These are phyloP conservation scores for Coemansia sp. DNA, from an alignment of 192 early-diverging fungal genomes.

Conservation along the genomic window DNA sequence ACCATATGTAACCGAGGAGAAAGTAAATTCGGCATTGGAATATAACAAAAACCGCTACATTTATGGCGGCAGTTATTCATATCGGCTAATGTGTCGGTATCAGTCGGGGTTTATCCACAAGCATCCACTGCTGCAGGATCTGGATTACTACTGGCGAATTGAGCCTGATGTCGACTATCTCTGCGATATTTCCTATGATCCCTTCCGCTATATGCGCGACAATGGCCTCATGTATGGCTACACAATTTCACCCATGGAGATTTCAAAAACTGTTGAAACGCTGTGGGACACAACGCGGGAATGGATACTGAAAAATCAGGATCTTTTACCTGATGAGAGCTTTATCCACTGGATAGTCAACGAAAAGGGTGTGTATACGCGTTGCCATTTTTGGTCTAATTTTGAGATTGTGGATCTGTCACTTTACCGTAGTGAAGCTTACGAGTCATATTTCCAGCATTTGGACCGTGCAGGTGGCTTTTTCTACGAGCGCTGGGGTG, in stretches of 20 bases:
- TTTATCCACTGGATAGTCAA: slow-evolving; percentile 52
- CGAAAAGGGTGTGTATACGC: slow-evolving; percentile 52
- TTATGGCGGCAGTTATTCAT: slow-evolving; percentile 36
- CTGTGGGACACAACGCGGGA: slow-evolving; percentile 43
- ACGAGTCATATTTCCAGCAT: slow-evolving; percentile 65
- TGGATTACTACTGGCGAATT: slow-evolving; percentile 56
- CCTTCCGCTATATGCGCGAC: slow-evolving; percentile 43
- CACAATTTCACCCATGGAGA: slow-evolving; percentile 34
- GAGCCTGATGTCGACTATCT: slow-evolving; percentile 51
- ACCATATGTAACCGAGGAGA: slow-evolving; percentile 61
- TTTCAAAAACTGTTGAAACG: slow-evolving; percentile 30
- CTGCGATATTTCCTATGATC: slow-evolving; percentile 52
- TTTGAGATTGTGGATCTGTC: slow-evolving; percentile 48
- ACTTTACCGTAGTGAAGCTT: slow-evolving; percentile 66
- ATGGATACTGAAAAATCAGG: slow-evolving; percentile 57
- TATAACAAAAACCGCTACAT: slow-evolving; percentile 47
- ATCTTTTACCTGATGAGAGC: slow-evolving; percentile 57
- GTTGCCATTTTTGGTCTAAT: slow-evolving; percentile 57
- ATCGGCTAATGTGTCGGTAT: slow-evolving; percentile 44
- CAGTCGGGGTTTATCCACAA: slow-evolving; percentile 42
- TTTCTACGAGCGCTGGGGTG: slow-evolving; percentile 14
- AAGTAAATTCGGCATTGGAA: slow-evolving; percentile 51
- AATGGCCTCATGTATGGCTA: slow-evolving; percentile 42
- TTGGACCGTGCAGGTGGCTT: slow-evolving; percentile 78
- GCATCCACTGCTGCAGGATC: slow-evolving; percentile 35